phyloP scores from a whole-genome alignment of 441 rosid species.

The Theobroma grandiflorum region DNA sequence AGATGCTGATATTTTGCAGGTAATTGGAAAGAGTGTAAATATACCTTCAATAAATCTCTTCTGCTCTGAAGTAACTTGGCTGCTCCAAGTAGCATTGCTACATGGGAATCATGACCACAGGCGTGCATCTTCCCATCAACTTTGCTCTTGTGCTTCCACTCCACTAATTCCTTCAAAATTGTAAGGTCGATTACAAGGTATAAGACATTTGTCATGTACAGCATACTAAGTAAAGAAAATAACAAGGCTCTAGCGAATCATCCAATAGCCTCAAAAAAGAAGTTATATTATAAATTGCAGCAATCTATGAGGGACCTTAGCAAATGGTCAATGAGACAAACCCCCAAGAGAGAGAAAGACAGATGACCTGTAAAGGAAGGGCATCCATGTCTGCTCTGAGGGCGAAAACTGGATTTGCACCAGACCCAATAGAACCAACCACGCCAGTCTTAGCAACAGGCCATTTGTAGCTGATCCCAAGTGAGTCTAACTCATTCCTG shows the following conservation, averaged over 20 bases:
- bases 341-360: neutral
- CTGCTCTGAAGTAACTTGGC: constrained; percentile 38
- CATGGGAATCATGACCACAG: constrained; percentile 82
- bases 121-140: constrained; percentile 81
- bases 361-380: constrained; percentile 69
- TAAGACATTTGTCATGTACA: neutral
- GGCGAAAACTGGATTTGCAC: constrained; percentile 59
- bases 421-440: constrained; percentile 73
- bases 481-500: constrained; percentile 64
- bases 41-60: constrained; percentile 36
- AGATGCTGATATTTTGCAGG: neutral
- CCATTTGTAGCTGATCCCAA: constrained; percentile 69
- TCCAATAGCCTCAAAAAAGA: neutral
- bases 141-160: constrained; percentile 76
- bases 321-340: constrained; percentile 1
- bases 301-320: neutral
- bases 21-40: neutral
- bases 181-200: neutral
- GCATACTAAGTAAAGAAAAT: neutral
- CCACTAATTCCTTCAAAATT: constrained; percentile 63
- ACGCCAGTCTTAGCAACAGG: constrained; percentile 79
- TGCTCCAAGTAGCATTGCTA: constrained; percentile 71
- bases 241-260: neutral
- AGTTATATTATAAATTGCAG: neutral
- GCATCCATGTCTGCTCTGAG: constrained; percentile 95